Conservation (phyloP, 257 asterid genomes). For the Dorcoceras hygrometricum region DNA sequence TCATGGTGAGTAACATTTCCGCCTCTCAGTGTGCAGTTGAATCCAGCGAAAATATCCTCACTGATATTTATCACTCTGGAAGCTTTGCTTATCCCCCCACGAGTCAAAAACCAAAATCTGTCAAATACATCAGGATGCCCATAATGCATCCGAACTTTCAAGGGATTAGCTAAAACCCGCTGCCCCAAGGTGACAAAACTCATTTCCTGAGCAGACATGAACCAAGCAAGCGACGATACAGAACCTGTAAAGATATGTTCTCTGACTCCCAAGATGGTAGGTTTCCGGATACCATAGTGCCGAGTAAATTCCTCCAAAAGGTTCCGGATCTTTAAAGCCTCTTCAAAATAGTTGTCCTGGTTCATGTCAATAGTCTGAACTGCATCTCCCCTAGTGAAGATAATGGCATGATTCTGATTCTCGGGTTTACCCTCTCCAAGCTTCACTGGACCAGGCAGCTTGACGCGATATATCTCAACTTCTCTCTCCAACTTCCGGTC, state of each 20-base stretch:
- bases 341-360: constrained; percentile 98
- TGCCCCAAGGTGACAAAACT: constrained; percentile 99
- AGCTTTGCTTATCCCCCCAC: constrained; percentile 99
- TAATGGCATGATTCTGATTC: constrained; percentile 95
- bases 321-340: constrained; percentile 96
- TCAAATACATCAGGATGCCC: constrained; percentile 99
- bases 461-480: constrained; percentile 96
- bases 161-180: constrained; percentile 96
- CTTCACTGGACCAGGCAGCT: constrained; percentile 95
- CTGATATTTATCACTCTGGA: constrained; percentile 94
- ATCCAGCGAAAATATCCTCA: constrained; percentile 98
- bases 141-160: constrained; percentile 97
- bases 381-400: constrained; percentile 98
- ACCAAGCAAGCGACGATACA: constrained; percentile 98
- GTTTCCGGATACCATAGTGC: constrained; percentile 86
- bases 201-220: constrained; percentile 98
- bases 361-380: constrained; percentile 98
- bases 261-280: constrained; percentile 91
- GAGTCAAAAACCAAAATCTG: constrained; percentile 96
- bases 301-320: constrained; percentile 85
- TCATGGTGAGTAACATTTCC: constrained; percentile 97
- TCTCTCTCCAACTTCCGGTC: constrained; percentile 72
- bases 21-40: constrained; percentile 96
- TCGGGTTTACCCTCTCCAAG: constrained; percentile 99
- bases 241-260: constrained; percentile 96